These are phyloP conservation scores for Linum lewisii DNA, from an alignment of 345 rosid genomes.

Conservation along the genomic window DNA sequence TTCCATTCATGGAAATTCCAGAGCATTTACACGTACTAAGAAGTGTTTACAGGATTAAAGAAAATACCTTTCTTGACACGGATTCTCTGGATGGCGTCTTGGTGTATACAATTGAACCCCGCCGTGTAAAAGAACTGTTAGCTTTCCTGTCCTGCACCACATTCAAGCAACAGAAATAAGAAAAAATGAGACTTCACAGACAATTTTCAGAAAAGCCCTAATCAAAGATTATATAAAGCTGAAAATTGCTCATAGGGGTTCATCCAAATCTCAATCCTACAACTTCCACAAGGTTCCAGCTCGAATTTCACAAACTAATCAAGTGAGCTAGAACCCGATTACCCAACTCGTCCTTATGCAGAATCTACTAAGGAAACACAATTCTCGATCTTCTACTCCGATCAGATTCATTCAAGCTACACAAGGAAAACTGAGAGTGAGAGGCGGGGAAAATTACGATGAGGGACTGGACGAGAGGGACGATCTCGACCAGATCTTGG, in stretches of 20 bases:
- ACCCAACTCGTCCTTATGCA: no score
- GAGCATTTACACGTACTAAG: background rate
- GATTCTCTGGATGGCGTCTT: conserved; percentile 93
- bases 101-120: conserved; percentile 79
- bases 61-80: conserved; percentile 44
- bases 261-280: no score
- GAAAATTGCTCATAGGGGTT: no score
- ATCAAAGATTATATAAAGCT: no score
- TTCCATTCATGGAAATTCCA: conserved; percentile 3
- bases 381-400: no score
- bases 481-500: conserved; percentile 80
- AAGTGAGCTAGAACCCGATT: background rate
- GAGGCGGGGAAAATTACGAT: conserved; percentile 39
- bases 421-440: conserved; percentile 3
- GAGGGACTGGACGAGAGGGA: conserved; percentile 84
- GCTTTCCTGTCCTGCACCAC: conserved; percentile 59
- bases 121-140: conserved; percentile 70
- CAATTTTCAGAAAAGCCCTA: background rate
- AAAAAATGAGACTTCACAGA: background rate
- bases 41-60: background rate
- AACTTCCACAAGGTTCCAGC: no score
- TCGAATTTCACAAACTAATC: background rate
- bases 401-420: no score
- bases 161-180: background rate
- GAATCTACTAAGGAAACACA: no score